Evolutionary conservation across 306 rosid species (phyloP), one percentile per base, ranked within the genome.

Genomic region (Vicia sativa): DNA sequence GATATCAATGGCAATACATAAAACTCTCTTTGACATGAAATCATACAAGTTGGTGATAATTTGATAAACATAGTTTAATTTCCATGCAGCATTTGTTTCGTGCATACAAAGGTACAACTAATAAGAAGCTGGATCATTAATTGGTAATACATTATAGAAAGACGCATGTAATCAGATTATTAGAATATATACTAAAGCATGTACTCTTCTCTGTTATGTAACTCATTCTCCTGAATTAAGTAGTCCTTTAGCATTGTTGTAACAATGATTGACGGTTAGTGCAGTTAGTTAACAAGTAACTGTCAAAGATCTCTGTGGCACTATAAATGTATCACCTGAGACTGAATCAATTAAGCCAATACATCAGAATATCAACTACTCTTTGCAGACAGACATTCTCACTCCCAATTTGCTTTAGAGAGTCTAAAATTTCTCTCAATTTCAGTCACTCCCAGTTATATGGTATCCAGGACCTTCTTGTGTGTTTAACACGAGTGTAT

Each of bases 1-100:
- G 69, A 68, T 10, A 67, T 31, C 67, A 49, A 67, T 35, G 55
- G 28, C 8, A 45, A 55, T 62, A 34, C 60, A 69, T 21, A 25
- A 19, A 54, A 64, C 19, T 28, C 38, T 48, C 21, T 9, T 10
- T 5, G 29, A 48, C 21, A 64, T 19, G 37, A 12, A 41, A 35
- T n/a, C 46, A 62, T 68, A 31, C 37, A 34, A 34, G 38, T 34
- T 34, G 9, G 2, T 7, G 38, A 7, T 34, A 34, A 34, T 34
- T 34, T 34, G 38, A 34, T 34, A 34, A 59, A 26, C 12, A 49
- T 13, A 62, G 8, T 38, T 35, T 31, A 42, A 16, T 18, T 26
- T 18, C 4, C 62, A 44, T 4, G n/a, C 41, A 18, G 29, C 0
- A 7, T 34, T 7, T 7, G 38, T 34, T 62, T 31, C 62, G 26